A percentile compares a stretch with the other conserved stretches of the same genome.
These are phyloP conservation scores for Aureobasidium sp. DNA, from an alignment of 2,329 filamentous ascomycete species.

Conservation along the genomic window DNA sequence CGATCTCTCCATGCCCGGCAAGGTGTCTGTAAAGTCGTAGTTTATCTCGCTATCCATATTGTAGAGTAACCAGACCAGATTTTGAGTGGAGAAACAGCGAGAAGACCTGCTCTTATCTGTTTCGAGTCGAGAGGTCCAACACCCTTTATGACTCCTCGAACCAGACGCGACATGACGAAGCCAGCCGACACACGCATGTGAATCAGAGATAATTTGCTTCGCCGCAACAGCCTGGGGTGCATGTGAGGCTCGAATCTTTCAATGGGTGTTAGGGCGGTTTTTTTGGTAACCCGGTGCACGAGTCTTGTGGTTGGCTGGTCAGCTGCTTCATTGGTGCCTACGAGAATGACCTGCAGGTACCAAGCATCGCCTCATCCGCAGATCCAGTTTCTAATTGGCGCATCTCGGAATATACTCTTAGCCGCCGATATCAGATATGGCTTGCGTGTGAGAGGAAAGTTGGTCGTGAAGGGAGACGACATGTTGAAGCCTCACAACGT, in stretches of 20 bases:
- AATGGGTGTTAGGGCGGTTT: constrained; percentile 1
- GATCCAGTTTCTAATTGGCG: neutral
- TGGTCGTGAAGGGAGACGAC: neutral
- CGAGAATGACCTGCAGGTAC: constrained; percentile 6
- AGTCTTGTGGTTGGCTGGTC: constrained; percentile 9
- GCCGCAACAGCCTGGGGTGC: neutral
- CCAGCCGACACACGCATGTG: constrained; percentile 3
- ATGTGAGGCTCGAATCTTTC: constrained; percentile 4
- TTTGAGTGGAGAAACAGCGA: neutral
- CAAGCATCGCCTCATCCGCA: neutral
- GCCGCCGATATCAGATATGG: neutral
- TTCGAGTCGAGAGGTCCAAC: neutral
- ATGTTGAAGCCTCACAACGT: constrained; percentile 1
- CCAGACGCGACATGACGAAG: constrained; percentile 4
- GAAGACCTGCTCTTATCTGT: neutral
- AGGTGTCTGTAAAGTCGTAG: neutral
- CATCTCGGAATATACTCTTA: neutral
- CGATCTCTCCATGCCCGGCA: constrained; percentile 3
- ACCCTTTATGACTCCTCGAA: neutral
- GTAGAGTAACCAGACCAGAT: neutral
- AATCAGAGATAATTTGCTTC: neutral
- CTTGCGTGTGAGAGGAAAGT: neutral
- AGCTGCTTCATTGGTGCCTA: constrained; percentile 11
- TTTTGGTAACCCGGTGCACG: constrained; percentile 3
- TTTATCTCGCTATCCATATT: neutral